Base-by-base conservation (phyloP, 192 early-diverging fungal genomes). In the Podochytrium sp. region DNA sequence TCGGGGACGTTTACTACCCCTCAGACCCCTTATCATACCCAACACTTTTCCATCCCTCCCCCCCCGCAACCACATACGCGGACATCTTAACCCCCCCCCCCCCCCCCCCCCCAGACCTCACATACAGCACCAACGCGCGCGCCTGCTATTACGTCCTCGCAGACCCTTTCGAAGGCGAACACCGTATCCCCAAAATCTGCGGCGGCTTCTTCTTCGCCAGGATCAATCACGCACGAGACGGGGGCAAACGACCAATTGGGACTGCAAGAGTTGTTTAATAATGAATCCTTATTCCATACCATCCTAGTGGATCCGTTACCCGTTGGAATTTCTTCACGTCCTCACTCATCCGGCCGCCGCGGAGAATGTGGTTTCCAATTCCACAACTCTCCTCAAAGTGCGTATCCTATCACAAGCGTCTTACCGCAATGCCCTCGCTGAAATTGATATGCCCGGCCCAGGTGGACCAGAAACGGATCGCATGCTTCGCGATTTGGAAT, bases 141-240 rank as follows among this genome's bases (percentile, higher is more conserved):
- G 39, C 4, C 18, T 61, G 40, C 27, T 72, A 34, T 32, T 58
- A 72, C 71, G 16, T 39, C 57, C 56, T 72, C 3, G 32, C 33
- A n/a, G 71, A 72, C 38, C 71, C 71, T 29, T 72, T 41, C 40
- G 71, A 72, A 42, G 51, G 71, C 12, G 16, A 53, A 20, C 57
- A n/a, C 3, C 38, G 71, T 6, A 61, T 60, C 10, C 71, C 71
- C 7, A 33, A 62, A 27, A 72, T 72, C 23, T 72, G 71, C 57
- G 71, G 71, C 25, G 71, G 71, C 18, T 72, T 72, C 2, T 72
- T 72, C 43, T 72, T 63, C 39, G 38, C 38, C n/a, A 32, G 71
- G 42, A 35, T 18, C 10, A 5, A n/a, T 33, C 58, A 60, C 63
- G 35, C 34, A 33, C 34, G 35, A 14, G 16, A 4, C 27, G 20